Evolutionary conservation across 116 monocot species (phyloP), one percentile per base, ranked within the genome.

Genomic region (Cymodocea nodosa): DNA sequence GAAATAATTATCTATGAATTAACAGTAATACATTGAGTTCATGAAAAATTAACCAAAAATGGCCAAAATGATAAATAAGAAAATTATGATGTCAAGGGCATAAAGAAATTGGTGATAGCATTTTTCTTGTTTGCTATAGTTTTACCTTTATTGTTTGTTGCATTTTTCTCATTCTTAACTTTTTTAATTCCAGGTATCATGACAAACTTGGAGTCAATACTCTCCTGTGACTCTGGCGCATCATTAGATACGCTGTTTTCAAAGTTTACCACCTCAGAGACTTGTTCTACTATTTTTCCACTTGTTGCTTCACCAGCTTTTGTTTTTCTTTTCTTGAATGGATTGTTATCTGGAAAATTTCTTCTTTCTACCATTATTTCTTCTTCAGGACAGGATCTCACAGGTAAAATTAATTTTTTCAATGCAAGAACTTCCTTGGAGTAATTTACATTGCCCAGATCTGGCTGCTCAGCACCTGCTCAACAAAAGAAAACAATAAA

Each of bases 291-390:
- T 2, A 11, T 34, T 44, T 44, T 64, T 64, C 51, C 58, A n/a
- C 13, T 15, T 48, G 64, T 13, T 50, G 54, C 52, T 49, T 67
- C 50, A 24, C 18, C 25, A 54, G 22, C 35, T 44, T 58, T 62
- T 61, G 81, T 5, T 64, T 79, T 86, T 36, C 69, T 76, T 68
- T 71, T 84, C 76, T 84, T 87, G 71, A 87, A 92, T 52, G 87
- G 87, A 66, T 92, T 87, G 56, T 87, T 87, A 22, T 87, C 62
- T 22, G 84, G 92, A 23, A 78, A 13, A 2, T 72, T 64, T 37
- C 51, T 64, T 40, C 22, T 68, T 23, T 48, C 64, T 68, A 62
- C 36, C 63, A 62, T 62, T 22, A 51, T 56, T 24, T 80, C 66
- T 56, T 44, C 23, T 25, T 24, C 25, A 67, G 71, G 62, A 44